phyloP scores from a whole-genome alignment of 2,329 filamentous ascomycete genomes.

The Colletotrichum shisoi region DNA sequence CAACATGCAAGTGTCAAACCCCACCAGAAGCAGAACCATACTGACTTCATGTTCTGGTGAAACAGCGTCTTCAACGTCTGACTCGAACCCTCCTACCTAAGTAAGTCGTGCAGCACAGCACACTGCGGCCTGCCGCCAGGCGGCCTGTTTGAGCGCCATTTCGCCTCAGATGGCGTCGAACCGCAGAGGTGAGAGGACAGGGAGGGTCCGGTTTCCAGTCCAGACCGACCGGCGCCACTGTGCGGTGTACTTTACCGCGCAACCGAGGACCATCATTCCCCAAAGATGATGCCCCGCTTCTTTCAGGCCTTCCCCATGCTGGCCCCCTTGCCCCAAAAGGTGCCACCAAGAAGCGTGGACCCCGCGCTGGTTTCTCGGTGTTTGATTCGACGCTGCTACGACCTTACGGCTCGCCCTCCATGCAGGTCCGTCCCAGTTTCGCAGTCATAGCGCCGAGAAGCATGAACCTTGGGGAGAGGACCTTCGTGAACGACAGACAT shows the following conservation, averaged over 20 bases:
- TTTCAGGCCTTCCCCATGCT: neutral
- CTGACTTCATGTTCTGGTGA: slow-evolving; percentile 3
- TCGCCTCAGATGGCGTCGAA: slow-evolving; percentile 15
- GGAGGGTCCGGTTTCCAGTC: slow-evolving; percentile 9
- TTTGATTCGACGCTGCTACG: slow-evolving; percentile 27
- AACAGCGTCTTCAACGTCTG: slow-evolving; percentile 4
- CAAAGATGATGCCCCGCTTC: slow-evolving; percentile 1
- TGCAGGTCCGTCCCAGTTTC: slow-evolving; percentile 32
- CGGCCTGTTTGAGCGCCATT: slow-evolving; percentile 17
- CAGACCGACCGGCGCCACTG: slow-evolving; percentile 10
- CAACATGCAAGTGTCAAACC: neutral
- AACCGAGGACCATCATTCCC: slow-evolving; percentile 2
- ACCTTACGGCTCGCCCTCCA: slow-evolving; percentile 1
- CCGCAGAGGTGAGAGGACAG: slow-evolving; percentile 2
- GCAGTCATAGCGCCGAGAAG: slow-evolving; percentile 31
- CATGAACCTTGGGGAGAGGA: slow-evolving; percentile 19
- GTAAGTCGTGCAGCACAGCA: neutral
- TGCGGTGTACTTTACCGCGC: neutral
- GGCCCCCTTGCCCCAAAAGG: neutral
- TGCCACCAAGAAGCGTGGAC: slow-evolving; percentile 8
- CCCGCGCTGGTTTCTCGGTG: neutral
- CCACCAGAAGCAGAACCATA: neutral
- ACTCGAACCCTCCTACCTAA: slow-evolving; percentile 2
- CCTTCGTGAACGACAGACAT: neutral
- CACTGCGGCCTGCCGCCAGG: slow-evolving; percentile 9